phyloP scores from a whole-genome alignment of 2,329 filamentous ascomycete species.

The Colletotrichum aenigma region DNA sequence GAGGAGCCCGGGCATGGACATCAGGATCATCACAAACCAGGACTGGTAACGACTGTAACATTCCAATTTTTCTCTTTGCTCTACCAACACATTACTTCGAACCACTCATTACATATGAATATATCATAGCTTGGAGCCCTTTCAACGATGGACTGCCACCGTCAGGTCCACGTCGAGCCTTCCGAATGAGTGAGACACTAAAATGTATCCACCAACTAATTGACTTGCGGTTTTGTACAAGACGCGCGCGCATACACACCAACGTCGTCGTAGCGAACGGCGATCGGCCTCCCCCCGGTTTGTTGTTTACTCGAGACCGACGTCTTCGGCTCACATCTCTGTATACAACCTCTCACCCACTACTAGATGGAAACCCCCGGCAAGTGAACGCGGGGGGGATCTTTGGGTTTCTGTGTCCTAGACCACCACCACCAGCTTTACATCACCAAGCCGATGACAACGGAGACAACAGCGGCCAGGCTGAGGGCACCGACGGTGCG shows the following conservation, averaged over 20 bases:
- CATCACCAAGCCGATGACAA: conserved; percentile 13
- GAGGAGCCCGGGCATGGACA: background rate
- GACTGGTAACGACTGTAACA: conserved; percentile 15
- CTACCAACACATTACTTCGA: conserved; percentile 14
- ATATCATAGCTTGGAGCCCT: conserved; percentile 6
- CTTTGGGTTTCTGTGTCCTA: background rate
- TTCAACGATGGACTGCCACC: background rate
- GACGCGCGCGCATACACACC: background rate
- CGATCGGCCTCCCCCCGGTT: background rate
- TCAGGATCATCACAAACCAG: background rate
- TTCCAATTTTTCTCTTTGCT: conserved; percentile 12
- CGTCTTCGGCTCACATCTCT: background rate
- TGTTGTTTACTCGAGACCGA: background rate
- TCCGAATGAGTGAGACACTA: conserved; percentile 17
- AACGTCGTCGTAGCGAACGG: background rate
- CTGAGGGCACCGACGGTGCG: conserved; percentile 5
- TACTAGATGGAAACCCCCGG: background rate
- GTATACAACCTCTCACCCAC: background rate
- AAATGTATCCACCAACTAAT: background rate
- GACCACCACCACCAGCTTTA: background rate
- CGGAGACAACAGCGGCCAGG: conserved; percentile 4
- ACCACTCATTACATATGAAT: conserved; percentile 16
- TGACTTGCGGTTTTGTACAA: conserved; percentile 9
- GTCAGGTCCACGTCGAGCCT: conserved; percentile 1
- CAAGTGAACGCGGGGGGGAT: background rate